phyloP scores from a whole-genome alignment of 2,329 filamentous ascomycete genomes.

The Diplodia intermedia region DNA sequence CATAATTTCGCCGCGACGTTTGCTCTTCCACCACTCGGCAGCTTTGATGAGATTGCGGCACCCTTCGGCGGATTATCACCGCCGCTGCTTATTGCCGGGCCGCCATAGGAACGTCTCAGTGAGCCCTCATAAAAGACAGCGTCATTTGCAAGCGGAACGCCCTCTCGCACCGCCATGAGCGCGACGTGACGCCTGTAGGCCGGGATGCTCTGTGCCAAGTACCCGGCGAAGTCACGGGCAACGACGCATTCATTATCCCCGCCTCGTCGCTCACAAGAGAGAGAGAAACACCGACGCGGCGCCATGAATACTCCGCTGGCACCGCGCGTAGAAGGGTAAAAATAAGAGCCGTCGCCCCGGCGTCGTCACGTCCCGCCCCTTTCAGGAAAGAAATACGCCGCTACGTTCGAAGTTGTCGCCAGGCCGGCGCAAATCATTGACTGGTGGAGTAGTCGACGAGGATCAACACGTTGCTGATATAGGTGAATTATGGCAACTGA shows the following conservation, averaged over 20 bases:
- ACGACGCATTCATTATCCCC: not conserved
- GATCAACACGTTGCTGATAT: slow-evolving; percentile 9
- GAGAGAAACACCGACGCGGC: not conserved
- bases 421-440: too few relatives aligned
- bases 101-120: not conserved
- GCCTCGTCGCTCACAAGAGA: not conserved
- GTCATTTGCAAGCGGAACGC: not conserved
- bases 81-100: not conserved
- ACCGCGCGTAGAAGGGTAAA: not conserved
- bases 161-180: not conserved
- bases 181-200: not conserved
- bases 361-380: not conserved
- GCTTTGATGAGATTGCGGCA: not conserved
- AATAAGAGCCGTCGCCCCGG: not conserved
- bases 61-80: not conserved
- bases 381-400: slow-evolving; percentile 17
- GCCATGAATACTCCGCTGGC: slow-evolving; percentile 1
- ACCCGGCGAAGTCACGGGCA: not conserved
- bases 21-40: not conserved
- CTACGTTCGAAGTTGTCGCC: slow-evolving; percentile 23
- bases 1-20: slow-evolving; percentile 3
- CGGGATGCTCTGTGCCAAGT: not conserved
- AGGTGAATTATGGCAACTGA: not conserved
- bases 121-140: not conserved
- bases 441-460: not conserved